A percentile compares a stretch with the other conserved stretches of the same genome.
Conservation (phyloP, 139 green algal species). For the Zygnema cylindricum region DNA sequence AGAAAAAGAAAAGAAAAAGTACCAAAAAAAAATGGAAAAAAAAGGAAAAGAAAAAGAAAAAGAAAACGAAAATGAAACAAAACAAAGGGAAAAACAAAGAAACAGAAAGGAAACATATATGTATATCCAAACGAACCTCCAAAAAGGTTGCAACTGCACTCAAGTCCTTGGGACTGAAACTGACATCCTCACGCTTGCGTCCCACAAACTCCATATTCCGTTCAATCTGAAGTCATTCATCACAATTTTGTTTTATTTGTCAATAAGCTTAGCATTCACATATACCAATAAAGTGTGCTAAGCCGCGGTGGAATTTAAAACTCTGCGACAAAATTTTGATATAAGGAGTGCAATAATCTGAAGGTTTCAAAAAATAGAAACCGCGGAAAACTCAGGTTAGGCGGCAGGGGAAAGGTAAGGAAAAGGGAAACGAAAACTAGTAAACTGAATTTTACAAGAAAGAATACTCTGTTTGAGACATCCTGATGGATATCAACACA, state of each 20-base stretch:
- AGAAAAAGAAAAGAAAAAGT: neutral
- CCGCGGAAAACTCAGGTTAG: too few species aligned
- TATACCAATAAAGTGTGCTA: neutral
- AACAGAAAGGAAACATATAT: neutral
- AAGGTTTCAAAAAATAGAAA: too few species aligned
- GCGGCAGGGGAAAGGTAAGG: too few species aligned
- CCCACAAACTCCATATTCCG: conserved; percentile 70
- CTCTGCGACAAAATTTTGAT: neutral
- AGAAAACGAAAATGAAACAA: neutral
- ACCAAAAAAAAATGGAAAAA: neutral
- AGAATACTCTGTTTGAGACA: too few species aligned
- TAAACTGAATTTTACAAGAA: too few species aligned
- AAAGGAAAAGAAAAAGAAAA: neutral
- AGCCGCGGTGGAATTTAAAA: neutral
- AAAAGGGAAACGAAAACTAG: too few species aligned
- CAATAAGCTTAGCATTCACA: neutral
- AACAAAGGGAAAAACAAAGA: neutral
- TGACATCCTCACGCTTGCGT: conserved; percentile 69
- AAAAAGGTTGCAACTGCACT: conserved; percentile 49
- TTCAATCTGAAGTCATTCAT: conserved; percentile 15
- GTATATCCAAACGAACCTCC: neutral
- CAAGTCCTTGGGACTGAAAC: conserved; percentile 81
- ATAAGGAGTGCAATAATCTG: too few species aligned
- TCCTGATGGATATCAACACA: too few species aligned
- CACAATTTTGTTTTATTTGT: too few species aligned